Conservation (phyloP, 441 rosid genomes). For the Biscutella laevigata region DNA sequence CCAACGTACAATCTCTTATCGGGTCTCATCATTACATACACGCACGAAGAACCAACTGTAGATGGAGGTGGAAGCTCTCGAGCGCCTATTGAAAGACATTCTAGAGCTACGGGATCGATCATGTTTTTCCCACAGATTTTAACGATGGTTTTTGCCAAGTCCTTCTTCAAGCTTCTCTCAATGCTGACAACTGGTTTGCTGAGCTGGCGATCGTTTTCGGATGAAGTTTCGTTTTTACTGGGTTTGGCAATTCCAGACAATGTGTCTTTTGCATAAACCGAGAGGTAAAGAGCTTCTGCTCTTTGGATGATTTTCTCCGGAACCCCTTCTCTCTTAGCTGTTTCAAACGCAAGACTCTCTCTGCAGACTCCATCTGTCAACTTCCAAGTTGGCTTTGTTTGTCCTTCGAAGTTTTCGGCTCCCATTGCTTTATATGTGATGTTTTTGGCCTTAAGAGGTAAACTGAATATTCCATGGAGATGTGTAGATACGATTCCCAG, state of each 20-base stretch:
- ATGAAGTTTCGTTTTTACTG: constrained; percentile 19
- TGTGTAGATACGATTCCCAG: constrained; percentile 92
- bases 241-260: constrained; percentile 22
- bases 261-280: constrained; percentile 22
- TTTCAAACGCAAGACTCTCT: constrained; percentile 99
- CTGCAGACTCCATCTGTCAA: constrained; percentile 80
- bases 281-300: constrained; percentile 76
- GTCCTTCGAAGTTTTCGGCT: constrained; percentile 57
- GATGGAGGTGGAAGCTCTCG: constrained; percentile 96
- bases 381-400: constrained; percentile 83
- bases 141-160: constrained; percentile 39
- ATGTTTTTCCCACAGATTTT: constrained; percentile 52
- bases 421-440: constrained; percentile 82
- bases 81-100: constrained; percentile 50
- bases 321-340: constrained; percentile 89
- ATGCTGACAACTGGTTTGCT: constrained; percentile 25
- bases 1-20: constrained; percentile 81
- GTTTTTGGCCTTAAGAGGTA: constrained; percentile 65
- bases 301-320: constrained; percentile 62
- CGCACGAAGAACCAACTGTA: constrained; percentile 70
- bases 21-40: constrained; percentile 77
- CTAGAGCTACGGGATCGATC: constrained; percentile 32
- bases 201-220: constrained; percentile 19
- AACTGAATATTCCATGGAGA: constrained; percentile 77
- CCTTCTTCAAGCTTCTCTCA: constrained; percentile 31